phyloP scores from a whole-genome alignment of 208 protist genomes.

The Leishmania mexicana region DNA sequence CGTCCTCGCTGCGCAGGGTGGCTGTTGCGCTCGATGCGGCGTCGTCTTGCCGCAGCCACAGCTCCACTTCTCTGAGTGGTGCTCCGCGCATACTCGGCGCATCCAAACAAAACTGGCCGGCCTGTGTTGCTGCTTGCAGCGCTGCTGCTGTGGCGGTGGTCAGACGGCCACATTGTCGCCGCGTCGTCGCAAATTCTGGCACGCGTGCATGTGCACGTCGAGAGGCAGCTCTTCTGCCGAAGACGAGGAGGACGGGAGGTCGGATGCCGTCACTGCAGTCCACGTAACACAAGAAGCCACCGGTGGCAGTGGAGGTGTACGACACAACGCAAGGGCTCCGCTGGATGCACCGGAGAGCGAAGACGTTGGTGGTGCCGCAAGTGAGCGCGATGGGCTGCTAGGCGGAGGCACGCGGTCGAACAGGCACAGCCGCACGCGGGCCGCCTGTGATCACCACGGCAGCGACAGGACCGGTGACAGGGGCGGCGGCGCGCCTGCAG shows the following conservation, averaged over 20 bases:
- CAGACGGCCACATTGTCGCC: background rate
- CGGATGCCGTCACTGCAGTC: no score
- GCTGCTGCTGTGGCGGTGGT: background rate
- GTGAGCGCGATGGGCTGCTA: slow-evolving; percentile 8
- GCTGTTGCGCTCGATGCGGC: slow-evolving; percentile 23
- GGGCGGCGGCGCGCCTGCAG: background rate
- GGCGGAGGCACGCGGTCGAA: background rate
- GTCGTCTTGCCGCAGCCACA: background rate
- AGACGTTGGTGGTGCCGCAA: background rate
- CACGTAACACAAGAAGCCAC: background rate
- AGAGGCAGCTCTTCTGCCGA: background rate
- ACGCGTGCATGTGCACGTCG: background rate
- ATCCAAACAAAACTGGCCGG: background rate
- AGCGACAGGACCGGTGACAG: background rate
- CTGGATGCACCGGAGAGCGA: background rate
- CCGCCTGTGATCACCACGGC: background rate
- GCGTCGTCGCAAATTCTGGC: background rate
- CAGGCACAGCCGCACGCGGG: background rate
- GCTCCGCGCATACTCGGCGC: background rate
- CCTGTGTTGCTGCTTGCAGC: background rate
- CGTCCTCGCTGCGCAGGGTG: slow-evolving; percentile 6
- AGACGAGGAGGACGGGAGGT: background rate
- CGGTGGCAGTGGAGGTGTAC: background rate
- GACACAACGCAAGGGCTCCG: background rate
- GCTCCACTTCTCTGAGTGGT: background rate